Evolutionary conservation across 306 rosid species (phyloP).

Genomic region (Prunus mongolica): DNA sequence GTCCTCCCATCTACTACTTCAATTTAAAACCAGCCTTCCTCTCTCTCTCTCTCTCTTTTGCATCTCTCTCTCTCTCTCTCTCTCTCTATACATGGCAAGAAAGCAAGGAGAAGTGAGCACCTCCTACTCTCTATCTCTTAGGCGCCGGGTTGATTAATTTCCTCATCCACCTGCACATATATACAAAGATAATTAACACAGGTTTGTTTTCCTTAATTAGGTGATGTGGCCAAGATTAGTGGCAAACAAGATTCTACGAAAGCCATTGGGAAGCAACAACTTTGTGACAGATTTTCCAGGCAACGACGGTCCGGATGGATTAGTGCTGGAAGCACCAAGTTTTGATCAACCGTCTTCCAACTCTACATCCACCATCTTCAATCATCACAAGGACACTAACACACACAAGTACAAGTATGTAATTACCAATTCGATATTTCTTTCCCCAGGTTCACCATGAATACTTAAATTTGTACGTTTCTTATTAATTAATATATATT

Average conservation of each 20-base stretch:
- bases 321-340: constrained; percentile 34
- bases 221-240: constrained; percentile 87
- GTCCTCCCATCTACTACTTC: not conserved
- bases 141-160: not conserved
- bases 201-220: constrained; percentile 16
- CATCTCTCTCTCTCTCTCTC: not conserved
- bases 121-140: not conserved
- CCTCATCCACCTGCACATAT: not conserved
- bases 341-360: constrained; percentile 26
- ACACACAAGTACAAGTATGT: constrained; percentile 44
- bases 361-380: constrained; percentile 1
- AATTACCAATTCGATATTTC: not conserved
- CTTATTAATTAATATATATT: not conserved
- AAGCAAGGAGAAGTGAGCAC: constrained; percentile 34
- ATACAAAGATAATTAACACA: not conserved
- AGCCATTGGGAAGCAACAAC: constrained; percentile 64
- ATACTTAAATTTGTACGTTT: not conserved
- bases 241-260: constrained; percentile 73
- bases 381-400: constrained; percentile 26
- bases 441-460: not conserved
- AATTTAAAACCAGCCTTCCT: not conserved
- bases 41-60: not conserved
- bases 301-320: constrained; percentile 12
- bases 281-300: constrained; percentile 66
- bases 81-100: constrained; percentile 17